phyloP scores from a whole-genome alignment of 2,329 filamentous ascomycete species.

The Lomentospora prolificans region DNA sequence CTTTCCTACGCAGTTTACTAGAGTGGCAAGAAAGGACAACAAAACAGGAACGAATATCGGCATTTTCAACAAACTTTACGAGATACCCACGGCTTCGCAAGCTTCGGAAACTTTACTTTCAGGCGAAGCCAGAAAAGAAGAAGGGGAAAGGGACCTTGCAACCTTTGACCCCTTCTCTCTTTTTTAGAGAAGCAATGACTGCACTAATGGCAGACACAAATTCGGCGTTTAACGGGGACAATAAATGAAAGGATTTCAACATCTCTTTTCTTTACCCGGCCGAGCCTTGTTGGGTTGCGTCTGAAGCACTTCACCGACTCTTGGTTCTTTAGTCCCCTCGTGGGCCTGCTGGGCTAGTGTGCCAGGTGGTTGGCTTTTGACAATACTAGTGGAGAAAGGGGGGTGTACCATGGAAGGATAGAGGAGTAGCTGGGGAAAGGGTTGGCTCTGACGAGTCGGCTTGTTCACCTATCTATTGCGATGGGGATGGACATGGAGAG shows the following conservation, averaged over 20 bases:
- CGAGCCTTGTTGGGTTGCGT: constrained; percentile 18
- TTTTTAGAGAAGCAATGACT: constrained; percentile 11
- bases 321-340: constrained; percentile 17
- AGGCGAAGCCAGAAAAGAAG: constrained; percentile 19
- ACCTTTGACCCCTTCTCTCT: background rate
- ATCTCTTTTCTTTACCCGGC: constrained; percentile 34
- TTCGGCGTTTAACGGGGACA: constrained; percentile 29
- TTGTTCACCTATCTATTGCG: background rate
- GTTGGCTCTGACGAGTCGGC: constrained; percentile 1
- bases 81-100: constrained; percentile 22
- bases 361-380: too few relatives aligned
- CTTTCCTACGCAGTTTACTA: background rate
- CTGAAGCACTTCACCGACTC: too few relatives aligned
- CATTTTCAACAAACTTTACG: constrained; percentile 21
- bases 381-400: too few relatives aligned
- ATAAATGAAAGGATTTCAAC: constrained; percentile 37
- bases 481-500: background rate
- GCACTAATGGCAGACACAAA: constrained; percentile 14
- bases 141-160: too few relatives aligned
- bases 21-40: constrained; percentile 17
- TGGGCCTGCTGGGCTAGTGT: too few relatives aligned
- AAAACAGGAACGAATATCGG: constrained; percentile 23
- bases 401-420: background rate
- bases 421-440: constrained; percentile 1
- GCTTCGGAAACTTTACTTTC: constrained; percentile 9